Base-by-base conservation (phyloP, 768 basidiomycete genomes). In the Suillus paluster region DNA sequence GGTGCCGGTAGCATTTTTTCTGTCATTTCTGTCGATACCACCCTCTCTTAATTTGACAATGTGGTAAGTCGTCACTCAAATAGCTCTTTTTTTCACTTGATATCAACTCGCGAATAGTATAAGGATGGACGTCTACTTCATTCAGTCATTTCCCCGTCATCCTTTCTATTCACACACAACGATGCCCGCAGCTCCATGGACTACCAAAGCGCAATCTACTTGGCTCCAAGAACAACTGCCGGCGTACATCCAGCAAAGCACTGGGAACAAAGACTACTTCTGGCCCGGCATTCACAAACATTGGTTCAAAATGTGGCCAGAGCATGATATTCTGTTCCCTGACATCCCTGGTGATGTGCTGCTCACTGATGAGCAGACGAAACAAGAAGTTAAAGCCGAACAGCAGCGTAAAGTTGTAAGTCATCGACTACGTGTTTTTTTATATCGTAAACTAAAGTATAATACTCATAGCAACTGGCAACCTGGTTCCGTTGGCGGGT, bases 281-380 rank as follows among this genome's bases (percentile, higher is more conserved):
- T 42, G 41, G 41, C 41, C 41, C 4, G 1, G 8, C 3, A n/a
- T 42, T 3, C 41, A 42, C 41, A 42, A 42, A 42, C 4, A 42
- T n/a, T 60, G 59, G 59, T 60, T 60, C 30, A 23, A 17, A n/a
- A 60, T 12, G 0, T 60, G 59, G 59, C 59, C 48, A 19, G 59
- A 60, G 49, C 12, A 23, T 2, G 12, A 15, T 7, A 36, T 25
- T 23, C 12, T 23, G 21, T 39, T 60, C 34, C 59, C 59, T 5
- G 10, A 34, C 21, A 33, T 42, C 11, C 17, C 30, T 25, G 39
- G 38, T 10, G 14, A 39, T 0, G 30, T 60, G 41, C 19, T 8
- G 4, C 41, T 42, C 7, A 42, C 41, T 14, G 27, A 12, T 11
- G 2, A 49, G 23, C 46, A 54, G 5, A 39, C 33, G 6, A 19